A percentile compares a stretch with the other conserved stretches of the same genome.
Evolutionary conservation across 441 rosid species (phyloP).

Genomic region (Gossypium trilobum): DNA sequence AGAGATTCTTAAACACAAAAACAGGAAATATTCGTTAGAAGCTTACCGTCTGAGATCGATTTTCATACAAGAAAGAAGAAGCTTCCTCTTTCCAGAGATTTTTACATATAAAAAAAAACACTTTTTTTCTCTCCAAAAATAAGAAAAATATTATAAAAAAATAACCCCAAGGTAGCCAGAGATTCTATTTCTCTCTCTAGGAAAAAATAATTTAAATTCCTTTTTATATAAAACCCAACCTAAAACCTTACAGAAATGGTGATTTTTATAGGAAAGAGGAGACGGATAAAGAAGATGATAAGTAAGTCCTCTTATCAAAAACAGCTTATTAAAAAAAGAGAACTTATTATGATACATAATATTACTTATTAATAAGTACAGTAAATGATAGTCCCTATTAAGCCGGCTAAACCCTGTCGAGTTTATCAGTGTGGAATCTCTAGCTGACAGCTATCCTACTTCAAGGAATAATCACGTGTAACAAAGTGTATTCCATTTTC

Average conservation of each 20-base stretch:
- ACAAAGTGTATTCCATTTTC: background rate
- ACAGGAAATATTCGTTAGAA: conserved; percentile 23
- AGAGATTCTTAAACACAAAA: conserved; percentile 28
- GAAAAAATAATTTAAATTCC: conserved; percentile 6
- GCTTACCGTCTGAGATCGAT: conserved; percentile 45
- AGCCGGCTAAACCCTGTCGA: conserved; percentile 67
- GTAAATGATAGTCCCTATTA: conserved; percentile 23
- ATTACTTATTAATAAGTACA: background rate
- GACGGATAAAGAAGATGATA: conserved; percentile 51
- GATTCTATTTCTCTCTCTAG: conserved; percentile 18
- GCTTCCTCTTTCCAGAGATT: conserved; percentile 22
- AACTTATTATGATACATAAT: rapidly evolving
- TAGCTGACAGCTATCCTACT: conserved; percentile 49
- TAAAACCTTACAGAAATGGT: conserved; percentile 51
- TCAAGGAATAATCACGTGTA: conserved; percentile 19
- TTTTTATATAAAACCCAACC: conserved; percentile 20
- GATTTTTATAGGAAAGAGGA: conserved; percentile 44
- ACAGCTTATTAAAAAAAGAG: background rate
- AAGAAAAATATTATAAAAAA: background rate
- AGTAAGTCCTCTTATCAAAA: rapidly evolving
- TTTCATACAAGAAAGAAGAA: conserved; percentile 12
- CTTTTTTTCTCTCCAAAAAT: too few species aligned
- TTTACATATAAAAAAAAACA: too few species aligned
- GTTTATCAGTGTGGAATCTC: conserved; percentile 68
- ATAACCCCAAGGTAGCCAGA: conserved; percentile 18